Evolutionary conservation across 352 stramenopile species (phyloP).

Genomic region (Globisporangium polare): DNA sequence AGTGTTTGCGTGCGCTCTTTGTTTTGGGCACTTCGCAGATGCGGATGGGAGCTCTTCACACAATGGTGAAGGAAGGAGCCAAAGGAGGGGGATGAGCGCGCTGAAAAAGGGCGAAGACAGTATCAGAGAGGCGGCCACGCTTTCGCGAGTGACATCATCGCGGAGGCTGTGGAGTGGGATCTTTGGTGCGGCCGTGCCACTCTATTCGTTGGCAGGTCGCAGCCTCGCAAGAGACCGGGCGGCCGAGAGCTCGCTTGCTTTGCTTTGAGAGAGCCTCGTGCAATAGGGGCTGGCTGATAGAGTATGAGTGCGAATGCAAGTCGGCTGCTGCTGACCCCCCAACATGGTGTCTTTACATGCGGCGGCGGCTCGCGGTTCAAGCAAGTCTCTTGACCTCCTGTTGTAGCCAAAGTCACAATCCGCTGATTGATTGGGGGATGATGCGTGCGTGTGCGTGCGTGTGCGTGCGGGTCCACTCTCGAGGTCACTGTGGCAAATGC

Average conservation of each 20-base stretch:
- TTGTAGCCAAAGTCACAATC: not conserved
- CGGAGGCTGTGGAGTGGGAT: not conserved
- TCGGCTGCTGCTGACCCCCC: too few relatives aligned
- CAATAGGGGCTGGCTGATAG: too few relatives aligned
- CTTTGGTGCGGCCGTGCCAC: not conserved
- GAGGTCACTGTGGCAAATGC: not conserved
- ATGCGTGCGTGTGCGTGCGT: not conserved
- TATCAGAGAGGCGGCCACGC: constrained; percentile 2
- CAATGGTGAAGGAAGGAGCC: too few relatives aligned
- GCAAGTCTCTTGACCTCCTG: too few relatives aligned
- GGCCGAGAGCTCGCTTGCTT: not conserved
- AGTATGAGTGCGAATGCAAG: too few relatives aligned
- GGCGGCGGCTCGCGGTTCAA: not conserved
- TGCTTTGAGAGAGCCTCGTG: not conserved
- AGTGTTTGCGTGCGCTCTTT: not conserved
- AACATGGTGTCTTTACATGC: too few relatives aligned
- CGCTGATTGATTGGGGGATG: not conserved
- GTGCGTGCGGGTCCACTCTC: not conserved
- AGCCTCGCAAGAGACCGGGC: constrained; percentile 10
- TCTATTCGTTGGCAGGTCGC: constrained; percentile 17
- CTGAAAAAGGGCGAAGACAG: too few relatives aligned
- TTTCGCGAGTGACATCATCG: not conserved
- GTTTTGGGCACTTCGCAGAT: constrained; percentile 5
- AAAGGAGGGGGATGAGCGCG: not conserved
- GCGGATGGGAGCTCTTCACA: not conserved